Conservation (phyloP, 306 rosid genomes). For the Prunus salicina region DNA sequence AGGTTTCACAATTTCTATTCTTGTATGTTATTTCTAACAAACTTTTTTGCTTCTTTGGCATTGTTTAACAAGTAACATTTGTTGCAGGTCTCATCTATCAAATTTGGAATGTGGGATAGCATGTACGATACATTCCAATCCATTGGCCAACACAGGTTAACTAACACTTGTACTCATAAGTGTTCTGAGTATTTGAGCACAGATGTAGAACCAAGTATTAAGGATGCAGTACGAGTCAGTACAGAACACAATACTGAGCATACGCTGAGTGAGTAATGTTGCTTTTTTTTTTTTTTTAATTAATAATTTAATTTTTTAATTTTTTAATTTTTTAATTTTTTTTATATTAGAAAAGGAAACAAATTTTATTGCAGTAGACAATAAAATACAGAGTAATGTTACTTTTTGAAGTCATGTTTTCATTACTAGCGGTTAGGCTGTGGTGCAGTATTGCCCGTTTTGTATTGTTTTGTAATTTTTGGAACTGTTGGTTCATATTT, state of each 20-base stretch:
- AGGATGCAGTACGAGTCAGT: background rate
- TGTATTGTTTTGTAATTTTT: background rate
- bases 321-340: too few relatives aligned
- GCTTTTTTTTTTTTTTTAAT: too few relatives aligned
- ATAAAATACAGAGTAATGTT: too few relatives aligned
- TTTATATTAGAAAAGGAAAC: too few relatives aligned
- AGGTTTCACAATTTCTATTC: background rate
- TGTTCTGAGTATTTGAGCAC: slow-evolving; percentile 48
- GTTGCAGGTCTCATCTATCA: slow-evolving; percentile 69
- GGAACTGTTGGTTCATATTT: background rate
- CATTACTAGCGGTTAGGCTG: background rate
- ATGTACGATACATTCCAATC: slow-evolving; percentile 73
- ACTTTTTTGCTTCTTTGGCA: background rate
- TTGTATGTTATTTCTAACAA: background rate
- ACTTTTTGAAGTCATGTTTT: background rate
- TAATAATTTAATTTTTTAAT: too few relatives aligned
- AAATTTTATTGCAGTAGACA: too few relatives aligned
- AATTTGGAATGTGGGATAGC: slow-evolving; percentile 84
- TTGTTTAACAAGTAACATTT: background rate
- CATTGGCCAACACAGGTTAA: slow-evolving; percentile 35
- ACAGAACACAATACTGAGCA: slow-evolving; percentile 24
- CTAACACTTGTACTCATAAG: slow-evolving; percentile 34
- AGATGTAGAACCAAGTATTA: slow-evolving; percentile 56
- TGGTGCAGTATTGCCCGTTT: background rate
- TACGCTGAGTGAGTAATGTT: slow-evolving; percentile 43